These are phyloP conservation scores for Cystobasidium sp. DNA, from an alignment of 1,284 basidiomycete species.

Conservation along the genomic window DNA sequence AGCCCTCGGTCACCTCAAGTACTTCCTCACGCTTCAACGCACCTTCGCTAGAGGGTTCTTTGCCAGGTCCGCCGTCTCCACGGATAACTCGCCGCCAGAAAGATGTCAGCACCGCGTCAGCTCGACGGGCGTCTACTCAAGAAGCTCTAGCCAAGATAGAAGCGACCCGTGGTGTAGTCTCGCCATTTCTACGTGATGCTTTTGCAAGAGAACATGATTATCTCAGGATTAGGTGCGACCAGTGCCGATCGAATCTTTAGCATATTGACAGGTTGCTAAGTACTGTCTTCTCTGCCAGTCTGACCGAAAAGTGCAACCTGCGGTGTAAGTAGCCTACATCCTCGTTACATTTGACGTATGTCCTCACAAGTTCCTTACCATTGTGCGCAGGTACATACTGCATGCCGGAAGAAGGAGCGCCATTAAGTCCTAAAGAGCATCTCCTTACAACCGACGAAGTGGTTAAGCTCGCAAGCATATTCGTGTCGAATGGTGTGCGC, in stretches of 20 bases:
- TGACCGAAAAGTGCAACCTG: constrained; percentile 85
- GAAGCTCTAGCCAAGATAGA: constrained; percentile 35
- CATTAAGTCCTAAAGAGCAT: constrained; percentile 70
- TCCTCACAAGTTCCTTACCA: background rate
- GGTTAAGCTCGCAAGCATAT: constrained; percentile 72
- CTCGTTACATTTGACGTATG: too few species aligned
- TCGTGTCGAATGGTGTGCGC: constrained; percentile 75
- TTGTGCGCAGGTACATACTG: constrained; percentile 74
- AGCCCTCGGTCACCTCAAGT: background rate
- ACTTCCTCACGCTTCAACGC: background rate
- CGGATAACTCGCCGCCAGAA: background rate
- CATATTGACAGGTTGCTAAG: constrained; percentile 59
- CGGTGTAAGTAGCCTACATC: constrained; percentile 65
- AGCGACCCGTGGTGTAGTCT: constrained; percentile 10
- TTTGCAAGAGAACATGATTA: constrained; percentile 76
- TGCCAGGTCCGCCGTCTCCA: background rate
- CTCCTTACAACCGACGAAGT: constrained; percentile 78
- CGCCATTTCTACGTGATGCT: constrained; percentile 61
- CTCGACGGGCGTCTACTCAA: background rate
- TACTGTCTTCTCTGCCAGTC: constrained; percentile 63
- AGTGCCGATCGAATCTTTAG: background rate
- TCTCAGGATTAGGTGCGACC: constrained; percentile 73
- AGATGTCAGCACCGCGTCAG: background rate
- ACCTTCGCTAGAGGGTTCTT: background rate
- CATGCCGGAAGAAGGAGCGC: constrained; percentile 81